These are phyloP conservation scores for Ambrosia hybrid DNA, from an alignment of 140 eudicot genomes.

Conservation along the genomic window DNA sequence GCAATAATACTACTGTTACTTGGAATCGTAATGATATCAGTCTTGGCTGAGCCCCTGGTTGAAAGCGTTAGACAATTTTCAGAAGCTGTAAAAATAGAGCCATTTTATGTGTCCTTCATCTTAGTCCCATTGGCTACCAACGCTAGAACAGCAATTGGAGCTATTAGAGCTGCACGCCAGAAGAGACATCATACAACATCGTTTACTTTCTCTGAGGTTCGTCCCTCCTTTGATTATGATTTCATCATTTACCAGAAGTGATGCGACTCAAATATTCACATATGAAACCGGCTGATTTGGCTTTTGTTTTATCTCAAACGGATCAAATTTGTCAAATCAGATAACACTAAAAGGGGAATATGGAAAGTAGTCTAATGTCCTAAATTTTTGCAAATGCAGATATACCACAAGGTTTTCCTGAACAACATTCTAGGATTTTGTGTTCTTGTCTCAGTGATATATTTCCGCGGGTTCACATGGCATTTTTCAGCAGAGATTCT, in stretches of 20 bases:
- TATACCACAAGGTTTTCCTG: conserved; percentile 39
- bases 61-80: conserved; percentile 30
- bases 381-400: not conserved
- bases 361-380: too few relatives aligned
- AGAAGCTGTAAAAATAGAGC: conserved; percentile 26
- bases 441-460: conserved; percentile 33
- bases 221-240: not conserved
- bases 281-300: too few relatives aligned
- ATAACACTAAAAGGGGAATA: too few relatives aligned
- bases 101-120: conserved; percentile 30
- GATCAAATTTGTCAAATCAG: too few relatives aligned
- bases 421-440: conserved; percentile 27
- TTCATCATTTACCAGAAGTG: not conserved
- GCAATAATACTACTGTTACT: conserved; percentile 9
- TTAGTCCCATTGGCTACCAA: conserved; percentile 33
- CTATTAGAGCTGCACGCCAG: conserved; percentile 29
- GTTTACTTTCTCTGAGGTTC: conserved; percentile 34
- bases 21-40: conserved; percentile 24
- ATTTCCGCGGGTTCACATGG: conserved; percentile 30
- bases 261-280: too few relatives aligned
- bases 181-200: conserved; percentile 35
- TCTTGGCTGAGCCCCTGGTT: conserved; percentile 33
- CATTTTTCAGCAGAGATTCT: conserved; percentile 40
- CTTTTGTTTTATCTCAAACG: too few relatives aligned
- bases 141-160: conserved; percentile 35